A percentile compares a stretch with the other conserved stretches of the same genome.
Evolutionary conservation across 1,284 basidiomycete genomes (phyloP).

Genomic region (Sanghuangporus sanghuang): DNA sequence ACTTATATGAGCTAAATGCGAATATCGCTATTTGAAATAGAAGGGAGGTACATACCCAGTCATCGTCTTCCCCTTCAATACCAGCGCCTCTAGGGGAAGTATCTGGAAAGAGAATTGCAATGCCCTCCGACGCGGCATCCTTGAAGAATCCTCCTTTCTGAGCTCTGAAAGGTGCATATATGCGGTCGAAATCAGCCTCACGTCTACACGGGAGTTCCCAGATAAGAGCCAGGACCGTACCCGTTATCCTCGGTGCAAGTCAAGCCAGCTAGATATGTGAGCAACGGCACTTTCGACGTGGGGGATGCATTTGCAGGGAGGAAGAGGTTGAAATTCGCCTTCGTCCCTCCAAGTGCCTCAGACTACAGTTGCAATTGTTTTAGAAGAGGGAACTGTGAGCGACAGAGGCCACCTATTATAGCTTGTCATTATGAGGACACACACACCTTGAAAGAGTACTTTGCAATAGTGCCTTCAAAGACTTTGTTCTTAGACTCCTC

Average conservation of each 20-base stretch:
- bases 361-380: conserved; percentile 37
- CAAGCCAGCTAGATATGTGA: conserved; percentile 90
- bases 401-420: neutral
- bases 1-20: neutral
- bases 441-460: conserved; percentile 81
- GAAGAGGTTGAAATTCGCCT: conserved; percentile 88
- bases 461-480: conserved; percentile 75
- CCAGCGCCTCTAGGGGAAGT: conserved; percentile 92
- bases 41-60: conserved; percentile 45
- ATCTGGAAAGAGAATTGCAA: conserved; percentile 94
- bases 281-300: conserved; percentile 65
- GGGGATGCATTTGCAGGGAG: conserved; percentile 60
- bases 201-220: neutral
- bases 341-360: conserved; percentile 70
- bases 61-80: conserved; percentile 81
- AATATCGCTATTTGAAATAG: neutral
- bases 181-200: conserved; percentile 2
- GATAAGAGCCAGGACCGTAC: conserved; percentile 35
- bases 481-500: conserved; percentile 74
- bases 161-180: conserved; percentile 41
- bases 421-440: neutral
- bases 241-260: conserved; percentile 97
- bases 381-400: neutral
- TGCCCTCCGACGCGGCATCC: conserved; percentile 74
- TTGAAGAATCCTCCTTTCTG: conserved; percentile 87